Evolutionary conservation across 768 basidiomycete species (phyloP).

Genomic region (Suillus subluteus): DNA sequence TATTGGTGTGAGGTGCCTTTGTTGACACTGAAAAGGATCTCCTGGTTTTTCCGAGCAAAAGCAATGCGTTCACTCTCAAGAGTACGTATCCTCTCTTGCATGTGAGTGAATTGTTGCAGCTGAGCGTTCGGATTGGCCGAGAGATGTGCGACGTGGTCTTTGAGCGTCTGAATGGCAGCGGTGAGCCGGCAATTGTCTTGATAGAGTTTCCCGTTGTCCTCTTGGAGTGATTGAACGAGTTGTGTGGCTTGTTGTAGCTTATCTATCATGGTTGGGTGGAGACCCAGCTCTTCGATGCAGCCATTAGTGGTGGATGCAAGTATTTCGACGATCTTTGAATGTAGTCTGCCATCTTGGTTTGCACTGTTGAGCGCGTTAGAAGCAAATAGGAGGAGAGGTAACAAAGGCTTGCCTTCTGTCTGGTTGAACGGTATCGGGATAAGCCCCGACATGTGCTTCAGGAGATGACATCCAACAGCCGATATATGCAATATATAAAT

Average conservation of each 20-base stretch:
- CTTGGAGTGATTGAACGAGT: slow-evolving; percentile 35
- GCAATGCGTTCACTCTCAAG: slow-evolving; percentile 23
- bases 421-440: background rate
- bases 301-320: slow-evolving; percentile 48
- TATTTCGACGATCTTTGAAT: slow-evolving; percentile 44
- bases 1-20: slow-evolving; percentile 21
- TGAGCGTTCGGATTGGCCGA: slow-evolving; percentile 23
- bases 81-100: slow-evolving; percentile 31
- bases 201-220: slow-evolving; percentile 38
- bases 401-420: background rate
- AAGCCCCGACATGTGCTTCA: background rate
- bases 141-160: slow-evolving; percentile 31
- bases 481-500: background rate
- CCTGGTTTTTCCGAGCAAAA: slow-evolving; percentile 30
- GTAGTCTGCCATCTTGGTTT: slow-evolving; percentile 21
- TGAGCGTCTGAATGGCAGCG: slow-evolving; percentile 31
- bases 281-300: slow-evolving; percentile 51
- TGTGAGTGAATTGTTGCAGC: slow-evolving; percentile 19
- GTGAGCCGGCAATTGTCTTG: slow-evolving; percentile 42
- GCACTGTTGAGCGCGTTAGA: background rate
- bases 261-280: slow-evolving; percentile 43
- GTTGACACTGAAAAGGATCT: slow-evolving; percentile 22
- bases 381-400: background rate
- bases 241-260: slow-evolving; percentile 26
- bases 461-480: background rate